Evolutionary conservation across 352 stramenopile species (phyloP).

Genomic region (Phytopythium helicoides): DNA sequence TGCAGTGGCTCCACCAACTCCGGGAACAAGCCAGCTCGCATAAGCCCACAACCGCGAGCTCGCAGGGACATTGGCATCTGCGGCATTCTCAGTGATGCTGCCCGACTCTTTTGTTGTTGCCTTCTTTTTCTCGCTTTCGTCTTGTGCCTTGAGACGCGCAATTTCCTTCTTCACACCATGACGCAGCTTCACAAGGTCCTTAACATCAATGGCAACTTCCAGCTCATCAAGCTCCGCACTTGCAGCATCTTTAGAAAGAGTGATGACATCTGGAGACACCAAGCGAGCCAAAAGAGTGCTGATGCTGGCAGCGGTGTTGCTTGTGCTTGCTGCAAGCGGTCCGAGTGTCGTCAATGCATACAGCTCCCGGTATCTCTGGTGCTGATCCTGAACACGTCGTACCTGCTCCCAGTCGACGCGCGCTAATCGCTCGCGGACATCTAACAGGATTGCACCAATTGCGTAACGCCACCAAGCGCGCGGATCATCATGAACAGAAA

Average conservation of each 20-base stretch:
- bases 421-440: conserved; percentile 66
- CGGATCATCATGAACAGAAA: conserved; percentile 45
- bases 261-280: conserved; percentile 34
- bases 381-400: conserved; percentile 27
- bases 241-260: conserved; percentile 48
- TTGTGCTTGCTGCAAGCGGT: not conserved
- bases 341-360: conserved; percentile 29
- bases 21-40: conserved; percentile 54
- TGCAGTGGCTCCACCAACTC: not conserved
- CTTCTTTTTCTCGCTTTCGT: conserved; percentile 30
- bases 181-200: conserved; percentile 66
- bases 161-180: conserved; percentile 49
- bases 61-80: conserved; percentile 18
- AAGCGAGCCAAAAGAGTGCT: conserved; percentile 28
- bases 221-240: conserved; percentile 57
- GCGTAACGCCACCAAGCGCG: conserved; percentile 74
- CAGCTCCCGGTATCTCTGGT: conserved; percentile 59
- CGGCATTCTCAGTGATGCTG: not conserved
- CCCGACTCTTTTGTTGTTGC: conserved; percentile 16
- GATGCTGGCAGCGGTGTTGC: conserved; percentile 13
- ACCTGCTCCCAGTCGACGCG: conserved; percentile 68
- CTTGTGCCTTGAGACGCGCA: conserved; percentile 25
- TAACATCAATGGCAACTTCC: conserved; percentile 65
- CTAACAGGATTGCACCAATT: conserved; percentile 66
- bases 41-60: conserved; percentile 72